These are phyloP conservation scores for Globisporangium splendens DNA, from an alignment of 352 stramenopile species.

Conservation along the genomic window DNA sequence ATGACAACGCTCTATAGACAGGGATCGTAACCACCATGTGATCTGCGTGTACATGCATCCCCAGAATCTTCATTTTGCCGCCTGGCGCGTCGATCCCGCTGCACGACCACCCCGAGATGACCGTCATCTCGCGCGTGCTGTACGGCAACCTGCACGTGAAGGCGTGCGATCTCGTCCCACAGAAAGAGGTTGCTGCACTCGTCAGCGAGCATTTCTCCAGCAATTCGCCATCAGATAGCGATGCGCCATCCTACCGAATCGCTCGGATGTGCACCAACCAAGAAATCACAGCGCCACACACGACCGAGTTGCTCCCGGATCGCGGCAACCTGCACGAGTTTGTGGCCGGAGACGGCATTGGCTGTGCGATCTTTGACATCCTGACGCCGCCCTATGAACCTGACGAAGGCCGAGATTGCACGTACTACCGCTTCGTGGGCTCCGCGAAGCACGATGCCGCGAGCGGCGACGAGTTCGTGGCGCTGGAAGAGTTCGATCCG, in stretches of 20 bases:
- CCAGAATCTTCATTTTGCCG: slow-evolving; percentile 82
- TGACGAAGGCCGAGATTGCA: slow-evolving; percentile 61
- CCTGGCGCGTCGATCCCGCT: slow-evolving; percentile 67
- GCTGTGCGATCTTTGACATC: slow-evolving; percentile 85
- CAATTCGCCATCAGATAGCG: not conserved
- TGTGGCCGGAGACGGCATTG: slow-evolving; percentile 56
- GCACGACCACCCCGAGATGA: slow-evolving; percentile 85
- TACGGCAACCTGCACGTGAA: slow-evolving; percentile 68
- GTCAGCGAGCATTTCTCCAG: not conserved
- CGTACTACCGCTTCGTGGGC: slow-evolving; percentile 63
- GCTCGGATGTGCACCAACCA: slow-evolving; percentile 34
- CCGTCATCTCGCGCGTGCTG: slow-evolving; percentile 76
- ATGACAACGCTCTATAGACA: not conserved
- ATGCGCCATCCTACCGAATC: no score
- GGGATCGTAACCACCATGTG: not conserved
- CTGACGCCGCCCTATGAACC: slow-evolving; percentile 81
- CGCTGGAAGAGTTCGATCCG: slow-evolving; percentile 50
- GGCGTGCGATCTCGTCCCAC: slow-evolving; percentile 51
- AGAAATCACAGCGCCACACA: slow-evolving; percentile 48
- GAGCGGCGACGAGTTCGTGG: slow-evolving; percentile 10
- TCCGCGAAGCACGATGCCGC: slow-evolving; percentile 10
- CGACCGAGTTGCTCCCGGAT: slow-evolving; percentile 66
- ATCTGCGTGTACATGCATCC: not conserved
- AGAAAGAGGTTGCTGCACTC: not conserved
- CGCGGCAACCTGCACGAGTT: slow-evolving; percentile 79